phyloP scores from a whole-genome alignment of 1,139 yeast species.

The Zhuliangozyma blackwelliae region DNA sequence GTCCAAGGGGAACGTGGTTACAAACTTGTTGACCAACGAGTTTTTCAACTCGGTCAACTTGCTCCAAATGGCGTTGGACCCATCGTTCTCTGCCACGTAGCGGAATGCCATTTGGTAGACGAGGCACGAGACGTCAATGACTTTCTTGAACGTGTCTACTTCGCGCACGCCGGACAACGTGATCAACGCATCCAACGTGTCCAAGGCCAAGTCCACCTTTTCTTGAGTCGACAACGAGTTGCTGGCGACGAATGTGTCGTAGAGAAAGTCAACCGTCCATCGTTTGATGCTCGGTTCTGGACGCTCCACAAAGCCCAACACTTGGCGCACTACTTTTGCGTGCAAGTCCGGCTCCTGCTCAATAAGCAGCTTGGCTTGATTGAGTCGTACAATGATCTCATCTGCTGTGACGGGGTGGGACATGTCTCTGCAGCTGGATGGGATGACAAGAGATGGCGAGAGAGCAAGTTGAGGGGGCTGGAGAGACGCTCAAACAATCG shows the following conservation, averaged over 20 bases:
- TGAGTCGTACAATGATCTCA: constrained; percentile 15
- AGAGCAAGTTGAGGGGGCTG: too few relatives aligned
- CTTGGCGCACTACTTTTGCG: constrained; percentile 52
- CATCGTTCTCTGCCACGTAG: constrained; percentile 42
- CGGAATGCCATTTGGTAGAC: constrained; percentile 38
- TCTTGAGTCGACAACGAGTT: constrained; percentile 21
- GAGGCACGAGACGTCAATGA: constrained; percentile 32
- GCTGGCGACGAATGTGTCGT: constrained; percentile 38
- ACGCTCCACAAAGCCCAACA: constrained; percentile 39
- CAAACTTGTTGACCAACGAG: constrained; percentile 31
- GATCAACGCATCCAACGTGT: constrained; percentile 32
- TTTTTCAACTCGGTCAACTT: constrained; percentile 42
- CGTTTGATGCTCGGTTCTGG: constrained; percentile 30
- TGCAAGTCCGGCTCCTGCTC: constrained; percentile 41
- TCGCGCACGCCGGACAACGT: constrained; percentile 26
- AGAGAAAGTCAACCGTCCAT: constrained; percentile 47
- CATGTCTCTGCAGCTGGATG: too few relatives aligned
- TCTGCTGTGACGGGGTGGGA: too few relatives aligned
- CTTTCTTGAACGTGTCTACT: constrained; percentile 25
- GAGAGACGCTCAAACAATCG: too few relatives aligned
- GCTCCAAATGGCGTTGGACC: constrained; percentile 40
- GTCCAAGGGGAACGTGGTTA: constrained; percentile 39
- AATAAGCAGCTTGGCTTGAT: constrained; percentile 50
- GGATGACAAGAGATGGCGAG: too few relatives aligned
- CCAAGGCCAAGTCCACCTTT: constrained; percentile 41